These are phyloP conservation scores for Amauroascus niger DNA, from an alignment of 2,329 filamentous ascomycete genomes.

Conservation along the genomic window DNA sequence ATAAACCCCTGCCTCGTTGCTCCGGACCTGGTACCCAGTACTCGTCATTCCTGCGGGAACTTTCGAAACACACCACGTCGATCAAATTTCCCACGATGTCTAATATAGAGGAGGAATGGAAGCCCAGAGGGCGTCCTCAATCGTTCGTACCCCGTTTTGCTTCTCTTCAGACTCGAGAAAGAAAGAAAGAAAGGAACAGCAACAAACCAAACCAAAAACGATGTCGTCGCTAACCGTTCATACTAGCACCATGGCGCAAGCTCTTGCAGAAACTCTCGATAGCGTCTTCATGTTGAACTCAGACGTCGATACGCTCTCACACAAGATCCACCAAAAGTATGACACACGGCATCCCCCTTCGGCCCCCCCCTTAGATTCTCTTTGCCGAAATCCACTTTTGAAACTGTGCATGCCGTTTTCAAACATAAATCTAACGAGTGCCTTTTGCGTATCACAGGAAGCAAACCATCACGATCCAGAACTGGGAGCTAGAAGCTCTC, in stretches of 20 bases:
- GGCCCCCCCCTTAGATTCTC: background rate
- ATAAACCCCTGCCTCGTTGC: background rate
- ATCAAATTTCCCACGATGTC: constrained; percentile 31
- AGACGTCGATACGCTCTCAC: constrained; percentile 61
- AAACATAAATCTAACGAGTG: constrained; percentile 1
- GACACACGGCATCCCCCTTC: constrained; percentile 27
- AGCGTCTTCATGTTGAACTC: constrained; percentile 82
- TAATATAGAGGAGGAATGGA: constrained; percentile 67
- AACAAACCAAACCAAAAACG: background rate
- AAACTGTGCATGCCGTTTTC: background rate
- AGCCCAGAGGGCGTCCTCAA: constrained; percentile 70
- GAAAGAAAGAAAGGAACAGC: background rate
- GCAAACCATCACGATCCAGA: constrained; percentile 62
- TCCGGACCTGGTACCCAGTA: background rate
- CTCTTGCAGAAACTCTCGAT: constrained; percentile 77
- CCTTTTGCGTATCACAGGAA: constrained; percentile 51
- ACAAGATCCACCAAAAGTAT: constrained; percentile 73
- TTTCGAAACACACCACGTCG: constrained; percentile 5
- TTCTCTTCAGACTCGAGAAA: background rate
- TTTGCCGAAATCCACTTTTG: background rate
- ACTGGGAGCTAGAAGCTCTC: constrained; percentile 72
- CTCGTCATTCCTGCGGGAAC: background rate
- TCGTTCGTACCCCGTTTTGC: constrained; percentile 47
- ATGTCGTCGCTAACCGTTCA: constrained; percentile 10
- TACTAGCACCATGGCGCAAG: constrained; percentile 69